These are phyloP conservation scores for Lupinus albus DNA, from an alignment of 306 rosid genomes.

Conservation along the genomic window DNA sequence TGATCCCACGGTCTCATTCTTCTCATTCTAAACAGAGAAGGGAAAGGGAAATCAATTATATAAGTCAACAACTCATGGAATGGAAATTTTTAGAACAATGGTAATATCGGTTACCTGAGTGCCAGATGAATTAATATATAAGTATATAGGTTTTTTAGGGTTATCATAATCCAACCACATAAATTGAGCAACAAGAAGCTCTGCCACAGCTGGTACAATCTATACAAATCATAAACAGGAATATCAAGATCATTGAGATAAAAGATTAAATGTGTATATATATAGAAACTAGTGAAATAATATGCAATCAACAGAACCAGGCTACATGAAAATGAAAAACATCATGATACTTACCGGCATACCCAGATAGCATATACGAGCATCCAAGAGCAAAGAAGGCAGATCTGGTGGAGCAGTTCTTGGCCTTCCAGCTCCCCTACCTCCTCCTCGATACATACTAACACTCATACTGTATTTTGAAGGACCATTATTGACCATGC, in stretches of 20 bases:
- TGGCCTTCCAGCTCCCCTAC: constrained; percentile 75
- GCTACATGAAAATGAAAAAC: constrained; percentile 31
- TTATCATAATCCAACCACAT: constrained; percentile 94
- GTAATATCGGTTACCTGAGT: constrained; percentile 65
- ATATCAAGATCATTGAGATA: constrained; percentile 27
- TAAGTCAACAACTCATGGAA: constrained; percentile 22
- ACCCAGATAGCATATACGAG: constrained; percentile 83
- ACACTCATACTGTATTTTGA: constrained; percentile 79
- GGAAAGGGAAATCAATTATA: constrained; percentile 39
- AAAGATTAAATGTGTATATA: constrained; percentile 8
- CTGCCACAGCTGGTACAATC: constrained; percentile 96
- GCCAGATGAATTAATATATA: constrained; percentile 91
- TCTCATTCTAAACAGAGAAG: constrained; percentile 64
- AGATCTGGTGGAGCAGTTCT: constrained; percentile 89
- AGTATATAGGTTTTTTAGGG: constrained; percentile 74
- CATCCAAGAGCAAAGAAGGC: constrained; percentile 90
- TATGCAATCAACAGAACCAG: not conserved
- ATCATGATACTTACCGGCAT: constrained; percentile 77
- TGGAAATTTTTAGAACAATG: constrained; percentile 17
- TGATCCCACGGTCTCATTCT: constrained; percentile 79
- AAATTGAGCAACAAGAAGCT: constrained; percentile 85
- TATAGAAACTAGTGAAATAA: not conserved
- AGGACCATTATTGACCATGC: constrained; percentile 50
- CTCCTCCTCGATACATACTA: constrained; percentile 86
- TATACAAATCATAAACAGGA: constrained; percentile 49